Evolutionary conservation across 73 alveolate genomes (phyloP).

Genomic region (Paramecium sonneborni): DNA sequence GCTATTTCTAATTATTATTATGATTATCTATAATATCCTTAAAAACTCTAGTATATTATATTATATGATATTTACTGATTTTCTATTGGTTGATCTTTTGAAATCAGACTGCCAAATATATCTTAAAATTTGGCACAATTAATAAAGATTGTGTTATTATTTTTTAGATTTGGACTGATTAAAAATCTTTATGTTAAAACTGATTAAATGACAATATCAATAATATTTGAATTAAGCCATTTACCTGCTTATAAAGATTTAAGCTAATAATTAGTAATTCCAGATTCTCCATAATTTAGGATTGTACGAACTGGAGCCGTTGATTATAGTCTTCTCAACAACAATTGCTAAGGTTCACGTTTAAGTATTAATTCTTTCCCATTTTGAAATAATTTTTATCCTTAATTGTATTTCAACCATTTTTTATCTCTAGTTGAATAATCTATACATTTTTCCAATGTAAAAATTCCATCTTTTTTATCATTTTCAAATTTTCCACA

Average conservation of each 20-base stretch:
- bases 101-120: neutral
- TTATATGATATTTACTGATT: neutral
- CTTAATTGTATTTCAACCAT: neutral
- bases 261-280: neutral
- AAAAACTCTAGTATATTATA: neutral
- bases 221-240: slow-evolving; percentile 7
- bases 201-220: neutral
- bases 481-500: neutral
- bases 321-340: neutral
- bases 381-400: neutral
- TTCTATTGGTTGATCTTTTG: neutral
- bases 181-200: neutral
- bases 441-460: neutral
- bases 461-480: neutral
- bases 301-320: neutral
- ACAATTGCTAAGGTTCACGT: neutral
- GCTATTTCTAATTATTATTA: neutral
- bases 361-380: neutral
- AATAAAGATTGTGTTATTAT: neutral
- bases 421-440: neutral
- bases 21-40: neutral
- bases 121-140: neutral
- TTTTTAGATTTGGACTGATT: neutral
- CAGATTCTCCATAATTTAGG: neutral
- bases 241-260: neutral